These are phyloP conservation scores for Prinsepia uniflora DNA, from an alignment of 306 rosid species.

Conservation along the genomic window DNA sequence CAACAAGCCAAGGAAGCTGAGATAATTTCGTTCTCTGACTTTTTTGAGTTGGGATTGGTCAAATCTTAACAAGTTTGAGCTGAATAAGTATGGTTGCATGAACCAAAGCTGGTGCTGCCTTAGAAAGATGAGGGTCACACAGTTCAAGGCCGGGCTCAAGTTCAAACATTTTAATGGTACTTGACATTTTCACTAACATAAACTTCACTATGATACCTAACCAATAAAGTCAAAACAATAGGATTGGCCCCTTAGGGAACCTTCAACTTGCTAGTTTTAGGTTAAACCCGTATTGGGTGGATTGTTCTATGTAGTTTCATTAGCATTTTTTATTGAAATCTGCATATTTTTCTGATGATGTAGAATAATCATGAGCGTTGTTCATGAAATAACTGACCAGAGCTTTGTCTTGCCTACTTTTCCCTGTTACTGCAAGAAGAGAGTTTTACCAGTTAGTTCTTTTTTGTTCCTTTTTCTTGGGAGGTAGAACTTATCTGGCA, in stretches of 20 bases:
- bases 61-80: not conserved
- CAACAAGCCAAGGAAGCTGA: not conserved
- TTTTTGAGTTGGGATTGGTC: not conserved
- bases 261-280: too few species aligned
- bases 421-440: not conserved
- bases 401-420: not conserved
- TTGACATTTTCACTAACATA: not conserved
- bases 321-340: not conserved
- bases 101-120: not conserved
- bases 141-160: not conserved
- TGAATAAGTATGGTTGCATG: not conserved
- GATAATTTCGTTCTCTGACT: not conserved
- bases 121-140: not conserved
- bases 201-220: not conserved
- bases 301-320: not conserved
- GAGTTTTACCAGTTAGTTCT: not conserved
- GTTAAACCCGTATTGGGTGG: too few species aligned
- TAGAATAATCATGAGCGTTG: not conserved
- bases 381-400: not conserved
- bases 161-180: not conserved
- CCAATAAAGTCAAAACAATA: not conserved
- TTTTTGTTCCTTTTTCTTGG: not conserved
- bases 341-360: not conserved
- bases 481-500: too few species aligned
- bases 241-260: not conserved